phyloP scores from a whole-genome alignment of 2,329 filamentous ascomycete species.

The Claviceps monticola region DNA sequence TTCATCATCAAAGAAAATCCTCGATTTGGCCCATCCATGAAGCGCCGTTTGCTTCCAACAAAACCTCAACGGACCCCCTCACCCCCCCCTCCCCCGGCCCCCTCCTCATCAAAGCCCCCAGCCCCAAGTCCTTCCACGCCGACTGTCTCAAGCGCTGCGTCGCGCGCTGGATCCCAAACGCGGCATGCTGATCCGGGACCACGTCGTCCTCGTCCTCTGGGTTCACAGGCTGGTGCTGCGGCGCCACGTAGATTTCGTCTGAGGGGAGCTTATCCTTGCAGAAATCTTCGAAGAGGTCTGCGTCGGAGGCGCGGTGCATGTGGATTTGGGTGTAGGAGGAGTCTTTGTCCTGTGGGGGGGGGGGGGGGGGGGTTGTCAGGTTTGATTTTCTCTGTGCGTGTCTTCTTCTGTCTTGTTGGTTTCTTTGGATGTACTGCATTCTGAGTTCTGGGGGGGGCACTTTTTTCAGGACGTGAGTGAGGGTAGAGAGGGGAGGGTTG shows the following conservation, averaged over 20 bases:
- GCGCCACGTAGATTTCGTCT: conserved; percentile 73
- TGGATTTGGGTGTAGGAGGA: conserved; percentile 62
- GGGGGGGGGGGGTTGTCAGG: conserved; percentile 14
- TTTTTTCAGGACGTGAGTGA: background rate
- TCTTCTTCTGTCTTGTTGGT: background rate
- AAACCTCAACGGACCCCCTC: no score
- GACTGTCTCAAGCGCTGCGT: conserved; percentile 59
- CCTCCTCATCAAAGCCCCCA: conserved; percentile 55
- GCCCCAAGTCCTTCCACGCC: conserved; percentile 65
- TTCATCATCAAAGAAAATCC: no score
- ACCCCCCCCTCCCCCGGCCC: conserved; percentile 28
- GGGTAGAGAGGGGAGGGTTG: background rate
- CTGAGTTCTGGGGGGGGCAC: background rate
- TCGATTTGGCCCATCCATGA: no score
- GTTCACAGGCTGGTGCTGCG: conserved; percentile 67
- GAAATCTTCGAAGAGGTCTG: conserved; percentile 68
- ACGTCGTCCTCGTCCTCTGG: conserved; percentile 83
- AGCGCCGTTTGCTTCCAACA: no score
- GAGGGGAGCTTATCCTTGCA: conserved; percentile 56
- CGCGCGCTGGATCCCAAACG: conserved; percentile 72
- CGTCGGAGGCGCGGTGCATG: conserved; percentile 56
- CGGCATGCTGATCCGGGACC: conserved; percentile 76
- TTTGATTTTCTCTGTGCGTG: background rate
- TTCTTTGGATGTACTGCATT: background rate
- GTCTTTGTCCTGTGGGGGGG: conserved; percentile 49